phyloP scores from a whole-genome alignment of 345 rosid genomes.

The Pistacia integerrima region DNA sequence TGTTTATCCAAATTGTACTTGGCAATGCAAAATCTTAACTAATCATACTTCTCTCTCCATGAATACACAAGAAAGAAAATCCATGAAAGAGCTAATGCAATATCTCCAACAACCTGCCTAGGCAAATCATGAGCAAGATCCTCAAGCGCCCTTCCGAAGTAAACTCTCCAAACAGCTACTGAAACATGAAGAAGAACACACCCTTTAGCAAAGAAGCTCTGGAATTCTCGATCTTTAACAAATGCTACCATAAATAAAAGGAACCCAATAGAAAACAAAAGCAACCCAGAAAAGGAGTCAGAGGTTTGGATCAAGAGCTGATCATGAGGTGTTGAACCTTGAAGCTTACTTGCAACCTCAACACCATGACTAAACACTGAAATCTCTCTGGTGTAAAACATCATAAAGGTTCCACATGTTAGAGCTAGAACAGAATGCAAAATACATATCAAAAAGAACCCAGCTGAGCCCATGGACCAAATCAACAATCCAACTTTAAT shows the following conservation, averaged over 20 bases:
- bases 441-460: slow-evolving; percentile 54
- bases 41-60: slow-evolving; percentile 96
- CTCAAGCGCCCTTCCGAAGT: slow-evolving; percentile 66
- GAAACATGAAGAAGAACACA: slow-evolving; percentile 69
- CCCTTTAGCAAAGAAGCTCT: slow-evolving; percentile 81
- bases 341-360: slow-evolving; percentile 63
- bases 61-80: slow-evolving; percentile 76
- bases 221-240: slow-evolving; percentile 76
- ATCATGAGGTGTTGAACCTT: slow-evolving; percentile 90
- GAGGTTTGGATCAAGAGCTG: slow-evolving; percentile 86
- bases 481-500: not conserved
- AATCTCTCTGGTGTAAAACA: slow-evolving; percentile 74
- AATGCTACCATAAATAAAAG: slow-evolving; percentile 84
- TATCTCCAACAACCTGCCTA: slow-evolving; percentile 72
- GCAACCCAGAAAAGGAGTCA: slow-evolving; percentile 89
- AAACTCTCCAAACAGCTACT: slow-evolving; percentile 77
- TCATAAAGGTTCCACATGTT: slow-evolving; percentile 71
- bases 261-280: slow-evolving; percentile 70
- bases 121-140: slow-evolving; percentile 70
- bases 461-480: slow-evolving; percentile 36
- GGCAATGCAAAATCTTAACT: slow-evolving; percentile 8
- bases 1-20: not conserved
- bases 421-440: slow-evolving; percentile 81
- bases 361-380: slow-evolving; percentile 60
- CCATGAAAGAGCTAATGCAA: slow-evolving; percentile 78